Evolutionary conservation across 176 grass and related monocot genomes (phyloP).

Genomic region (Tillandsia fasciculata): DNA sequence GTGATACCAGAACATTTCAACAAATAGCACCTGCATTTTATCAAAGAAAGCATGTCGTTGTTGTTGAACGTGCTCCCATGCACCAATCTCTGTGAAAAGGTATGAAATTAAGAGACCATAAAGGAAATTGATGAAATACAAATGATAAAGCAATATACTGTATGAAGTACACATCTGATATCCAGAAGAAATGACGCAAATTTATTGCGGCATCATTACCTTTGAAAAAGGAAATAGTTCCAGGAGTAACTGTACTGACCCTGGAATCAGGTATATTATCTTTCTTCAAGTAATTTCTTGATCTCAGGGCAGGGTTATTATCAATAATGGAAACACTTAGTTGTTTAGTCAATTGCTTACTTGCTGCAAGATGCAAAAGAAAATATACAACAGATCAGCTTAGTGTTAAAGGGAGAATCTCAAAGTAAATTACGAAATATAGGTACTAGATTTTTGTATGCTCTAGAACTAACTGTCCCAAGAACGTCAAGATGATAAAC

Average conservation of each 20-base stretch:
- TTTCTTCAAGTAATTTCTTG: conserved; percentile 48
- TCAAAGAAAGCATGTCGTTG: conserved; percentile 93
- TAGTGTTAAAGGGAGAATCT: background rate
- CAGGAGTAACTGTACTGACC: conserved; percentile 87
- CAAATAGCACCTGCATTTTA: conserved; percentile 74
- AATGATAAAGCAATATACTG: background rate
- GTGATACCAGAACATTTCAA: background rate
- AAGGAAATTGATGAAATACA: background rate
- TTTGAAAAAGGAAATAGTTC: conserved; percentile 79
- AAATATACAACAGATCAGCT: conserved; percentile 8
- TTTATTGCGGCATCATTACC: conserved; percentile 26
- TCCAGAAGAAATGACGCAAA: background rate
- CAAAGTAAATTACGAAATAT: background rate
- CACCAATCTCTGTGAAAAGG: conserved; percentile 58
- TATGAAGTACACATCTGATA: background rate
- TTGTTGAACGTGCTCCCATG: conserved; percentile 85
- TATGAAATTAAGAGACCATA: background rate
- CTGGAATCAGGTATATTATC: conserved; percentile 59
- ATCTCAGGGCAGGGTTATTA: conserved; percentile 56
- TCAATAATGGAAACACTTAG: conserved; percentile 62
- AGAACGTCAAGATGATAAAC: background rate
- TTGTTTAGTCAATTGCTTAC: conserved; percentile 65
- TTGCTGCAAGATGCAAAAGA: conserved; percentile 37
- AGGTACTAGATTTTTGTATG: background rate
- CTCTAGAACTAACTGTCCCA: background rate